Percentiles rank a stretch among this genome's conserved stretches.
These are phyloP conservation scores for Clarkia xantiana DNA, from an alignment of 345 rosid species.

Conservation along the genomic window DNA sequence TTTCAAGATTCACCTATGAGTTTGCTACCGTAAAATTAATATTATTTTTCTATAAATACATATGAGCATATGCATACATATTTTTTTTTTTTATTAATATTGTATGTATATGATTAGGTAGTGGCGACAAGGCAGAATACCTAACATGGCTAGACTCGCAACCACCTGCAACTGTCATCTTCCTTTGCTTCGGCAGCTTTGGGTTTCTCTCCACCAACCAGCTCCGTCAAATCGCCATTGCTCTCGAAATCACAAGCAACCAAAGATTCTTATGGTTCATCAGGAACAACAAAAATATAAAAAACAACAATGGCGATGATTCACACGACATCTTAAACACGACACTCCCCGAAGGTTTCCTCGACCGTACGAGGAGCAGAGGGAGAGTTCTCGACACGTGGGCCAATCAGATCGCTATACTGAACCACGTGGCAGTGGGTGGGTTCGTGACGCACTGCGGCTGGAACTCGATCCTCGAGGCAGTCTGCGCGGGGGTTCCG, in stretches of 20 bases:
- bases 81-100: no score
- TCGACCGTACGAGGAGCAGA: constrained; percentile 13
- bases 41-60: no score
- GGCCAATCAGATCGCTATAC: constrained; percentile 24
- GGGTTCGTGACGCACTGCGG: constrained; percentile 34
- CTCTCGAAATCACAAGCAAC: constrained; percentile 22
- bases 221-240: constrained; percentile 22
- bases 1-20: no score
- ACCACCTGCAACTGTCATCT: constrained; percentile 18
- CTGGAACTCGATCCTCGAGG: constrained; percentile 31
- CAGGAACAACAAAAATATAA: not conserved
- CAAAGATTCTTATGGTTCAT: constrained; percentile 24
- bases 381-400: constrained; percentile 25
- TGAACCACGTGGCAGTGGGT: constrained; percentile 21
- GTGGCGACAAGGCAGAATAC: not conserved
- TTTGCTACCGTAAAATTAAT: no score
- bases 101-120: no score
- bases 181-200: constrained; percentile 22
- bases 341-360: constrained; percentile 16
- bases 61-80: no score
- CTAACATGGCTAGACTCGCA: constrained; percentile 20
- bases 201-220: constrained; percentile 16
- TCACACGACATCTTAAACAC: constrained; percentile 2
- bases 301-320: not conserved
- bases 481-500: constrained; percentile 16